Evolutionary conservation across 257 asterid species (phyloP).

Genomic region (Nicotiana undulata): DNA sequence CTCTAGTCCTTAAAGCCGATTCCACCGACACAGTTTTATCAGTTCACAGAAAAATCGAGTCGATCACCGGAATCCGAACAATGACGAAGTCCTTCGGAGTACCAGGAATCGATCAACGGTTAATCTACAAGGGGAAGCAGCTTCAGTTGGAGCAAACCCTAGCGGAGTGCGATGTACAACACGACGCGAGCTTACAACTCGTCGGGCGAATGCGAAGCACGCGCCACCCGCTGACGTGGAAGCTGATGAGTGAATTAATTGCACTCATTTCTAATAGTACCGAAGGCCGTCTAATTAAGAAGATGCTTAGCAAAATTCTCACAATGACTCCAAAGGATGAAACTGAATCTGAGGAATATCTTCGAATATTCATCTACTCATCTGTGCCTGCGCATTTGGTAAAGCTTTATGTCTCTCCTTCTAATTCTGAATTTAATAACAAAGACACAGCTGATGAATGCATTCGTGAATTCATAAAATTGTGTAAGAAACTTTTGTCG

Average conservation of each 20-base stretch:
- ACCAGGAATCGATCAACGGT: slow-evolving; percentile 45
- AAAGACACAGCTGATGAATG: slow-evolving; percentile 43
- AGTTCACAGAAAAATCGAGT: slow-evolving; percentile 43
- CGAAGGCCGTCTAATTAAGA: not conserved
- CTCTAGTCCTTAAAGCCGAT: slow-evolving; percentile 51
- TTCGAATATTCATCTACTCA: slow-evolving; percentile 49
- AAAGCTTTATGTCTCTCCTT: slow-evolving; percentile 55
- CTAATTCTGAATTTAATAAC: slow-evolving; percentile 10
- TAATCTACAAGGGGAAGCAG: slow-evolving; percentile 71
- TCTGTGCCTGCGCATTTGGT: slow-evolving; percentile 60
- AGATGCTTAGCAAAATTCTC: not conserved
- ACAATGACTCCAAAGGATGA: not conserved
- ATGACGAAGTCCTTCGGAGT: not conserved
- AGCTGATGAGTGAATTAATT: slow-evolving; percentile 44
- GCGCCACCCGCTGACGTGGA: slow-evolving; percentile 70
- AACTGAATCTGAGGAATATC: slow-evolving; percentile 27
- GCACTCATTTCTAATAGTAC: slow-evolving; percentile 17
- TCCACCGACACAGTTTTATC: slow-evolving; percentile 47
- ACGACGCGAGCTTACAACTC: slow-evolving; percentile 50
- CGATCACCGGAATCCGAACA: slow-evolving; percentile 36
- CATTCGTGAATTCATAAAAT: slow-evolving; percentile 38
- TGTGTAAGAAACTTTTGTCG: slow-evolving; percentile 27
- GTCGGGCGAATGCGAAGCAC: slow-evolving; percentile 80
- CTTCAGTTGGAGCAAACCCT: slow-evolving; percentile 57
- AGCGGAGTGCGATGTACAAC: slow-evolving; percentile 39